Evolutionary conservation across 2,329 filamentous ascomycete genomes (phyloP), one percentile per base, ranked within the genome.

Genomic region (Pseudopithomyces maydicus): DNA sequence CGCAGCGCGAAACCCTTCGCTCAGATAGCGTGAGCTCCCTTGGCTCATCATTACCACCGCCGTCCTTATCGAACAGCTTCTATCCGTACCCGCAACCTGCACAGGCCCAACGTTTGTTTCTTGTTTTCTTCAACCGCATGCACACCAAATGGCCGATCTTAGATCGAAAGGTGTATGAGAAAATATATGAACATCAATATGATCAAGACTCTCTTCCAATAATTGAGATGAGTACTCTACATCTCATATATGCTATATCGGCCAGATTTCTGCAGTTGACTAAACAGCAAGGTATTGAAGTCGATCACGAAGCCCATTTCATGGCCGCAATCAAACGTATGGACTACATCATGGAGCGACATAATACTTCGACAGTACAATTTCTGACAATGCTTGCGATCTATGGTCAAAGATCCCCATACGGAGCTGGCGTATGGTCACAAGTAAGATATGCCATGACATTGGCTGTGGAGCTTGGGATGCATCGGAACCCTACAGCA

Each of bases 241-340:
- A 70, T 43, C 51, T 70, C 3, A 67, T 70, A 17, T 70, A 70
- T 36, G 66, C 68, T 5, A 70, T 70, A 7, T 65, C 68, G 15
- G 64, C 64, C 41, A 62, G 68, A 20, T 70, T 68, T 36, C 38
- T 70, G 23, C 57, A 65, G 23, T 54, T 70, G n/a, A 70, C 66
- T 6, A 66, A 61, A 32, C 43, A 45, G 29, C 67, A 69, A 50
- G 61, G 58, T n/a, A 59, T 58, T 44, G 64, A 62, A 35, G 60
- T 69, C n/a, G 65, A 68, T 41, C 59, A 61, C n/a, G 65, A 69
- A 50, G 65, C 45, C 19, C 68, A 70, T 26, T 64, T 70, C 14
- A 41, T 52, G 6, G 65, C 66, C 14, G 68, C 68, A 5, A 66
- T 66, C 4, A 64, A 60, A 38, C 58, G 60, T 15, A 70, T 70